Evolutionary conservation across 140 eudicot species (phyloP), one percentile per base, ranked within the genome.

Genomic region (Bidens hawaiensis): DNA sequence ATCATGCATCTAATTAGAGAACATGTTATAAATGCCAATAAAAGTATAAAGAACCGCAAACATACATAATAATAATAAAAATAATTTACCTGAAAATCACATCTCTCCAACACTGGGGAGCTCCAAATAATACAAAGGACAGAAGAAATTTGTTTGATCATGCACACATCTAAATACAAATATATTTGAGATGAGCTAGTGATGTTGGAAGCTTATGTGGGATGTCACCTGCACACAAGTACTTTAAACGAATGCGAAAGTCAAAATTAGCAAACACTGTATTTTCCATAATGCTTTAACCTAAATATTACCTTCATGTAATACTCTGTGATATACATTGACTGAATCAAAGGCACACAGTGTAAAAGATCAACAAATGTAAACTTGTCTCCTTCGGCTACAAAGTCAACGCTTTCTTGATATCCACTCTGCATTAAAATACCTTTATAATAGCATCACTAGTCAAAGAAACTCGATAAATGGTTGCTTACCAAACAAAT

Each of bases 321-420:
- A 25, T 41, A 36, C 57, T 45, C 5, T 2, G 18, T 14, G 18
- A 79, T 12, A 5, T 26, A 48, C 62, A 79, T 16, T 6, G 15
- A 8, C 57, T 64, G 34, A 60, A 80, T 52, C 18, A 43, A 62
- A 75, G n/a, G n/a, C n/a, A n/a, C n/a, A n/a, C n/a, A n/a, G n/a
- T n/a, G n/a, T n/a, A n/a, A n/a, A n/a, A n/a, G 45, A 16, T 55
- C 52, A 1, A 15, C 61, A 54, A 70, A 47, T 60, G 58, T 19
- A 64, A 60, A 24, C 68, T 63, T 57, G 17, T 47, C 67, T 26
- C 38, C 54, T 25, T 50, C 54, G 12, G 34, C 54, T 47, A 5
- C 27, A 49, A 49, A 19, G 6, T 49, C 26, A 17, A 0, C 1
- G 25, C 50, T 31, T 0, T 12, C n/a, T 34, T 7, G 41, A 7